Conservation (phyloP, 2,329 filamentous ascomycete species). For the Sporothrix mexicana region DNA sequence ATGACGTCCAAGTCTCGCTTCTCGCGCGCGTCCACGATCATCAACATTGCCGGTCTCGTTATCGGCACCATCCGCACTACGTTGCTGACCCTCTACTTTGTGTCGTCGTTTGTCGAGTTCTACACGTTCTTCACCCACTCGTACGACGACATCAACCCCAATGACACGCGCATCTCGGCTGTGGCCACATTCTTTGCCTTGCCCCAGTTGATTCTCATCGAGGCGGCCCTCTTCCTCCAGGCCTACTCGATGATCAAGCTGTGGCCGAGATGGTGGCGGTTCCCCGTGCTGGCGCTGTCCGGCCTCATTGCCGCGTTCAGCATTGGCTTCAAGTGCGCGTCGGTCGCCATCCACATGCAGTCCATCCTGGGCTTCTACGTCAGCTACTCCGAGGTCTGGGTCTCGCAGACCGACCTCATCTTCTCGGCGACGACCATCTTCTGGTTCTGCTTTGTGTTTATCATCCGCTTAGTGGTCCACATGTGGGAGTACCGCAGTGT, state of each 20-base stretch:
- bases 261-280: slow-evolving; percentile 51
- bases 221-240: slow-evolving; percentile 57
- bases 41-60: slow-evolving; percentile 67
- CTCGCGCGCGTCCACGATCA: slow-evolving; percentile 65
- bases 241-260: slow-evolving; percentile 59
- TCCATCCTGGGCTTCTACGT: slow-evolving; percentile 40
- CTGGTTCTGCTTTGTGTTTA: slow-evolving; percentile 64
- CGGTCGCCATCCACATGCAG: slow-evolving; percentile 47
- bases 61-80: slow-evolving; percentile 65
- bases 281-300: slow-evolving; percentile 43
- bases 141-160: slow-evolving; percentile 55
- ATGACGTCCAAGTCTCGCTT: slow-evolving; percentile 72
- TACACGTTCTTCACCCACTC: slow-evolving; percentile 60
- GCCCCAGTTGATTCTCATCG: slow-evolving; percentile 53
- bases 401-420: slow-evolving; percentile 48
- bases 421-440: slow-evolving; percentile 43
- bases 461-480: slow-evolving; percentile 56
- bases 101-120: slow-evolving; percentile 64
- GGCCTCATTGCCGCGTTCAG: slow-evolving; percentile 43
- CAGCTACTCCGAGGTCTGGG: slow-evolving; percentile 43
- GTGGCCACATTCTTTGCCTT: slow-evolving; percentile 51
- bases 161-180: slow-evolving; percentile 48
- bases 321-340: slow-evolving; percentile 45
- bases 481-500: slow-evolving; percentile 55
- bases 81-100: slow-evolving; percentile 64